Conservation (phyloP, 1,139 yeast genomes). For the Pichia sp. region DNA sequence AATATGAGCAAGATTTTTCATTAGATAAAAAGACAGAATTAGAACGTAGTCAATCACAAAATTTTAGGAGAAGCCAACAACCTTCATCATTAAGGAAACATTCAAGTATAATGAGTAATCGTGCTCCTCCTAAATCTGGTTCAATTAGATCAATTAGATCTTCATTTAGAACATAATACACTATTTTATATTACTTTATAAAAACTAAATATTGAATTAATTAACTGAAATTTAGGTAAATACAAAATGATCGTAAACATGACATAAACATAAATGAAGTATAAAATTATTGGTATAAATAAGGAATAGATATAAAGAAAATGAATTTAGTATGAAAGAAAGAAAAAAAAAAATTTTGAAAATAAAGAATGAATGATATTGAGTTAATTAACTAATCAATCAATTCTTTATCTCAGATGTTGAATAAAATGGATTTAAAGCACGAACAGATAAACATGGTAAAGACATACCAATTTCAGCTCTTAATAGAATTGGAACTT, state of each 20-base stretch:
- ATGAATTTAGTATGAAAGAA: no score
- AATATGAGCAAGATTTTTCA: conserved; percentile 24
- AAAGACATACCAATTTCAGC: conserved; percentile 94
- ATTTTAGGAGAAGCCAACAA: conserved; percentile 20
- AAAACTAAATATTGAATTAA: no score
- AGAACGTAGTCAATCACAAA: conserved; percentile 22
- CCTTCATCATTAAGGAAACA: conserved; percentile 6
- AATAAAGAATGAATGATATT: background rate
- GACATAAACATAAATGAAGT: background rate
- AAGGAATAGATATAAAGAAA: no score
- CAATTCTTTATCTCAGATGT: background rate
- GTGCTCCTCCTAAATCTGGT: conserved; percentile 1
- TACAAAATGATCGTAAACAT: background rate
- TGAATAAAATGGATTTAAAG: conserved; percentile 80
- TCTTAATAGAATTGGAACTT: conserved; percentile 77
- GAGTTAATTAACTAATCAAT: background rate
- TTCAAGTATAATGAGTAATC: background rate
- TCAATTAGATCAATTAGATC: background rate
- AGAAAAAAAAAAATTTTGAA: background rate
- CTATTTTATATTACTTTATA: no score
- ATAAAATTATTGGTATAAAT: no score
- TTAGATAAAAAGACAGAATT: conserved; percentile 24
- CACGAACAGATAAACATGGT: conserved; percentile 90
- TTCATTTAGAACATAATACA: no score
- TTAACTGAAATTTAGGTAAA: background rate